A percentile compares a stretch with the other conserved stretches of the same genome.
Conservation (phyloP, 768 basidiomycete genomes). For the Mycena chlorophos region DNA sequence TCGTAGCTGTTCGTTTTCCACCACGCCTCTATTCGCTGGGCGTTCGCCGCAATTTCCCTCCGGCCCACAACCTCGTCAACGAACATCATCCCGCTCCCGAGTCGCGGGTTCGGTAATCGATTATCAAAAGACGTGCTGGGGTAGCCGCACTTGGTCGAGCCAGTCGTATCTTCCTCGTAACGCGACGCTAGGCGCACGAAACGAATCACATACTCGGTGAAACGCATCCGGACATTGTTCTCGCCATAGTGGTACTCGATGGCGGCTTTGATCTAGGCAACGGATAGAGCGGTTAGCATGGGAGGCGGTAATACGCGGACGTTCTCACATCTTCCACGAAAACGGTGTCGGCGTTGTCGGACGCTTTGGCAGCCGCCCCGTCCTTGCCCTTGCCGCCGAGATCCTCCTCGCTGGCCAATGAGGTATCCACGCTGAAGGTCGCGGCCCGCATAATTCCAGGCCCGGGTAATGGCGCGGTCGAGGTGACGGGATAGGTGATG, state of each 20-base stretch:
- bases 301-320: constrained; percentile 30
- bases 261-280: constrained; percentile 71
- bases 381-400: constrained; percentile 59
- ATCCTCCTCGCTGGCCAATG: constrained; percentile 68
- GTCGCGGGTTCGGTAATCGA: constrained; percentile 42
- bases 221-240: constrained; percentile 79
- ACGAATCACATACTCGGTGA: constrained; percentile 83
- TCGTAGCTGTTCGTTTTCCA: constrained; percentile 78
- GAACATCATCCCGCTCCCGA: constrained; percentile 85
- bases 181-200: constrained; percentile 89
- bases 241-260: constrained; percentile 95
- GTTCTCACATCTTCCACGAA: constrained; percentile 96
- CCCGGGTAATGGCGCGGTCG: constrained; percentile 39
- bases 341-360: constrained; percentile 69
- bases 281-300: background rate
- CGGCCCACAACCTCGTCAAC: constrained; percentile 63
- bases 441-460: constrained; percentile 57
- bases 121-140: constrained; percentile 57
- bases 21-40: constrained; percentile 92
- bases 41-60: constrained; percentile 74
- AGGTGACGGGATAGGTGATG: constrained; percentile 48
- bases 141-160: constrained; percentile 75
- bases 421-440: constrained; percentile 64
- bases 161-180: constrained; percentile 85
- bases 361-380: constrained; percentile 58